Percentiles rank a stretch among this genome's conserved stretches.
Evolutionary conservation across 306 rosid genomes (phyloP).

Genomic region (Lathyrus sativus): DNA sequence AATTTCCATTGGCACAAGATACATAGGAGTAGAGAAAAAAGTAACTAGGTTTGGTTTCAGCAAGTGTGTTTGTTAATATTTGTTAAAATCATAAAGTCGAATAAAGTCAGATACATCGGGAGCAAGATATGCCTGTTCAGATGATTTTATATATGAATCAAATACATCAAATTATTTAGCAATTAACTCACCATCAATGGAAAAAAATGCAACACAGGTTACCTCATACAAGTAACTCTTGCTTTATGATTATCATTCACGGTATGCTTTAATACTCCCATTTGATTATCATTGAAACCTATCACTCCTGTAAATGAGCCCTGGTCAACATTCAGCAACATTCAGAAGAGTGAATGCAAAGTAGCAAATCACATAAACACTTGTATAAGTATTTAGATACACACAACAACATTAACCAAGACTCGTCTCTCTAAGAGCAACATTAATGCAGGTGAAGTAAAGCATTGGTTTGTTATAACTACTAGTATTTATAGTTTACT

Average conservation of each 20-base stretch:
- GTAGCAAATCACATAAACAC: neutral
- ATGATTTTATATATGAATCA: conserved; percentile 23
- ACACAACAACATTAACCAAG: no score
- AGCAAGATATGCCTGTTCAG: conserved; percentile 13
- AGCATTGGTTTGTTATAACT: no score
- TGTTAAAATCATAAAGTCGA: conserved; percentile 8
- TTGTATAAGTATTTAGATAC: neutral
- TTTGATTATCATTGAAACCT: conserved; percentile 36
- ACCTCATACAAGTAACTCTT: conserved; percentile 87
- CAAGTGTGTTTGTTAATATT: conserved; percentile 2
- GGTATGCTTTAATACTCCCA: neutral
- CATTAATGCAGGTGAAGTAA: no score
- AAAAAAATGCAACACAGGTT: conserved; percentile 18
- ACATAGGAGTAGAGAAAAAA: neutral
- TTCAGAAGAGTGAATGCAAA: conserved; percentile 21
- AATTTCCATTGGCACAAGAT: neutral
- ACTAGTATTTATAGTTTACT: no score
- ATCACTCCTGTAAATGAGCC: conserved; percentile 52
- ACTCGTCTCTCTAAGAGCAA: no score
- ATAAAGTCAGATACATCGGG: neutral
- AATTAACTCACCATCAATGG: neutral
- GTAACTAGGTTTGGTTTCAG: neutral
- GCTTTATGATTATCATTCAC: conserved; percentile 58
- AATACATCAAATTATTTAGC: neutral
- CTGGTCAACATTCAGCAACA: conserved; percentile 45